Conservation (phyloP, 139 green algal genomes). For the Parachlorella kessleri region DNA sequence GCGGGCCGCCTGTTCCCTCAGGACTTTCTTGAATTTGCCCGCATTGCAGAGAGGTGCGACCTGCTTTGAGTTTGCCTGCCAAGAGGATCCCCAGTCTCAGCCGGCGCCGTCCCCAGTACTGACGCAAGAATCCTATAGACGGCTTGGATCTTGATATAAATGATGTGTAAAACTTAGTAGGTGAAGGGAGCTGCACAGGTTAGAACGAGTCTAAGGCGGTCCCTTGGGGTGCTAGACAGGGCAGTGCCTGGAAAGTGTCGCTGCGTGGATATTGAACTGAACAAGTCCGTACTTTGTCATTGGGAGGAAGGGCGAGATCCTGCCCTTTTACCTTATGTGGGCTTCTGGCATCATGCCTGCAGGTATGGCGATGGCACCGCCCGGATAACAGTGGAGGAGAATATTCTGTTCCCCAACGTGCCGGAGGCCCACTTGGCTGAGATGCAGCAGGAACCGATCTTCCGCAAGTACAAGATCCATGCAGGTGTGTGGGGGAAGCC, state of each 20-base stretch:
- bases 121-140: no score
- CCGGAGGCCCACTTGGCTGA: conserved; percentile 79
- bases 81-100: no score
- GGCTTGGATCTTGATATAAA: no score
- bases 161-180: no score
- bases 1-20: conserved; percentile 77
- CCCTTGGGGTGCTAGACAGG: neutral
- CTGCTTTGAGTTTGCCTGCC: no score
- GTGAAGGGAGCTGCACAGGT: no score
- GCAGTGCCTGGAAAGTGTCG: neutral
- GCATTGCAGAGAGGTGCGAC: conserved; percentile 70
- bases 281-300: no score
- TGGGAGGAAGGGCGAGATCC: no score
- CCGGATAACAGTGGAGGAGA: conserved; percentile 96
- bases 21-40: conserved; percentile 84
- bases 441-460: conserved; percentile 89
- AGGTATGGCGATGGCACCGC: conserved; percentile 88
- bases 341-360: neutral
- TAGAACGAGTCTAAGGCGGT: no score
- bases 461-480: conserved; percentile 69
- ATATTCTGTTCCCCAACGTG: conserved; percentile 93
- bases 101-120: no score
- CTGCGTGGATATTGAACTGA: neutral
- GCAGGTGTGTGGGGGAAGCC: conserved; percentile 47
- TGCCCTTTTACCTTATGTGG: no score